Percentiles rank a stretch among this genome's conserved stretches.
Evolutionary conservation across 2,329 filamentous ascomycete species (phyloP).

Genomic region (Fusarium haematococcum): DNA sequence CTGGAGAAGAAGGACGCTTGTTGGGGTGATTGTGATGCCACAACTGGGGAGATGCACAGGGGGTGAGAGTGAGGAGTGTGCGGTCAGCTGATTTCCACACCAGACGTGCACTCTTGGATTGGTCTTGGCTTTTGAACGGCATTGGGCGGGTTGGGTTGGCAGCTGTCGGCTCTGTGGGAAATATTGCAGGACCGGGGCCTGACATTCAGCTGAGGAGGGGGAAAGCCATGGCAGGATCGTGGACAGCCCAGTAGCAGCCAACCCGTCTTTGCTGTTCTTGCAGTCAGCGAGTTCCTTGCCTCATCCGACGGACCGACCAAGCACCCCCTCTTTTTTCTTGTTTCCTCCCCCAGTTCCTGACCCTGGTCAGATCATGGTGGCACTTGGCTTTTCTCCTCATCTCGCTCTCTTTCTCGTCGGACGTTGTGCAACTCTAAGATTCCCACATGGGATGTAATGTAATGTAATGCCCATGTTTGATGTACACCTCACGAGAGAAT

Average conservation of each 20-base stretch:
- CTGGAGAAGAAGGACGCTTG: not conserved
- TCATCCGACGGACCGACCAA: not conserved
- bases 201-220: not conserved
- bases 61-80: not conserved
- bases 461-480: not conserved
- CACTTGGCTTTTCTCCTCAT: not conserved
- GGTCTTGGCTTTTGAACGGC: not conserved
- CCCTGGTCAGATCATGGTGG: constrained; percentile 11
- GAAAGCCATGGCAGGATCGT: not conserved
- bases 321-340: not conserved
- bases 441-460: not conserved
- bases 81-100: not conserved
- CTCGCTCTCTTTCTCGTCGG: not conserved
- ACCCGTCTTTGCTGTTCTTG: not conserved
- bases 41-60: not conserved
- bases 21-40: not conserved
- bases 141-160: not conserved
- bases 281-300: not conserved
- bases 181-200: not conserved
- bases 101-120: not conserved
- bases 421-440: not conserved
- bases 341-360: not conserved
- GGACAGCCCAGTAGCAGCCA: not conserved
- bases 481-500: not conserved
- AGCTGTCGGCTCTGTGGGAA: not conserved